Evolutionary conservation across 495 filamentous ascomycete genomes (phyloP).

Genomic region (Aspergillus mulundensis): DNA sequence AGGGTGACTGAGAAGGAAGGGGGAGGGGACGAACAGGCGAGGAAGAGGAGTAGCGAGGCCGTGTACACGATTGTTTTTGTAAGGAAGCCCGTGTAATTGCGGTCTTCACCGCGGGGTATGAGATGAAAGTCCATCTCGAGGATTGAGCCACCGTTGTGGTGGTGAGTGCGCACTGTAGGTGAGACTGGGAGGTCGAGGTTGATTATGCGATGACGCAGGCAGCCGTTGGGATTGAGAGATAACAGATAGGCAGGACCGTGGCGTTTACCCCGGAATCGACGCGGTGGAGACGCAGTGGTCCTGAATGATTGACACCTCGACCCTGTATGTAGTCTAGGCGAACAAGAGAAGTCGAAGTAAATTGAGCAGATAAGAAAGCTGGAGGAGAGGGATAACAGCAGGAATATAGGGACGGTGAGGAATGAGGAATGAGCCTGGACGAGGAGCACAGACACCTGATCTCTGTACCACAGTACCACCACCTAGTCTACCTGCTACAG

Average conservation of each 20-base stretch:
- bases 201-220: slow-evolving; percentile 1
- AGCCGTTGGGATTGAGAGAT: not conserved
- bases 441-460: not conserved
- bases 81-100: slow-evolving; percentile 45
- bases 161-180: not conserved
- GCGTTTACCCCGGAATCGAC: not conserved
- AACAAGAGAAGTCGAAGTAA: not conserved
- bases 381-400: not conserved
- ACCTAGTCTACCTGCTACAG: not conserved
- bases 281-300: not conserved
- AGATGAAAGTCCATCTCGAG: slow-evolving; percentile 42
- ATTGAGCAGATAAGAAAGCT: not conserved
- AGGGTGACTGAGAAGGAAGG: not conserved
- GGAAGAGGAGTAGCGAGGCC: slow-evolving; percentile 52
- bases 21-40: slow-evolving; percentile 50
- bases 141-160: not conserved
- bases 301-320: not conserved
- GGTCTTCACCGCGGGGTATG: slow-evolving; percentile 38
- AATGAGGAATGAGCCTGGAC: not conserved
- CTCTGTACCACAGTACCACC: no score
- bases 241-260: not conserved
- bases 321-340: no score
- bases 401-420: not conserved
- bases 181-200: not conserved
- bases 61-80: slow-evolving; percentile 56